Evolutionary conservation across 2,329 filamentous ascomycete genomes (phyloP), one percentile per base, ranked within the genome.

Genomic region (Fusarium aywerte): DNA sequence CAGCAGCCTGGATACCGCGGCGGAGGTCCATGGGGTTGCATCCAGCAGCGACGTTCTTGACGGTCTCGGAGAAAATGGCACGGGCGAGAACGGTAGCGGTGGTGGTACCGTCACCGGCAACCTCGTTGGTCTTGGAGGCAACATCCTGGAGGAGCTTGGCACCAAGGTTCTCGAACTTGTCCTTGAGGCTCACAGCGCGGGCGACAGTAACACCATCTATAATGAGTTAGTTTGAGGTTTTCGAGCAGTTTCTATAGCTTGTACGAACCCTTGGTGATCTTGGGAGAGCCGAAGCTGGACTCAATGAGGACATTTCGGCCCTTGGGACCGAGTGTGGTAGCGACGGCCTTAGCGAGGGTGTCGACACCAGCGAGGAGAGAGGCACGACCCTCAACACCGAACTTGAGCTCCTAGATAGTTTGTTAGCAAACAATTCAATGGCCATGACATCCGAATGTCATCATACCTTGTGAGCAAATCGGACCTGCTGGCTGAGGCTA

Each of bases 21-120:
- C 96, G 91, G 77, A 99, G 88, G 78, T 99, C 96, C 96, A 99
- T 98, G 72, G 96, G 96, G 86, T 99, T 99, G 91, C 96, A 99
- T 78, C 96, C 96, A 68, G 96, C 96, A 71, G 96, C 96, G 70
- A 99, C 96, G 81, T 99, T 99, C 91, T 99, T 99, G 80, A 98
- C 96, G 55, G 95, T 98, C 88, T 99, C 96, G 81, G 96, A 97
- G 89, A 99, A 99, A 84, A 99, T 99, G 80, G 94, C 92, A 75
- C 93, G 92, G 74, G 93, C 96, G 73, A 99, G 92, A 73, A 98
- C 96, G 69, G 96, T 99, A 70, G 96, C 96, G 71, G 94, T 97
- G 71, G 96, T 99, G 75, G 96, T 99, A 83, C 96, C 96, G 81
- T 99, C 96, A 90, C 96, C 96, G 73, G 96, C 96, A 74, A 93